Evolutionary conservation across 2,329 filamentous ascomycete genomes (phyloP).

Genomic region (Aspergillus chevalieri): DNA sequence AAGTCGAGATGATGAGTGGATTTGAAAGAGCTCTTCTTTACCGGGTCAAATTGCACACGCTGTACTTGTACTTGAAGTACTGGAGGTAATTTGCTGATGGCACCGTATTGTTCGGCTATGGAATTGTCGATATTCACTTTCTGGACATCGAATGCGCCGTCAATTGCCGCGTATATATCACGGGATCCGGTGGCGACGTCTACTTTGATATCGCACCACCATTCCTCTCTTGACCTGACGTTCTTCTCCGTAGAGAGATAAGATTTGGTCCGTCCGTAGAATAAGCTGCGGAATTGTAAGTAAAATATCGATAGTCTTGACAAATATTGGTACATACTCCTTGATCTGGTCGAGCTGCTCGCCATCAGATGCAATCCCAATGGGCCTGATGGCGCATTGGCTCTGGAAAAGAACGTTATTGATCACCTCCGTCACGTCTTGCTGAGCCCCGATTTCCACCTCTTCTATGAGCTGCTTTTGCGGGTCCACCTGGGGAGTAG

Average conservation of each 20-base stretch:
- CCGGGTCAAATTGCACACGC: constrained; percentile 65
- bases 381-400: constrained; percentile 76
- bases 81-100: constrained; percentile 71
- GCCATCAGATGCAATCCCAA: constrained; percentile 58
- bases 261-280: constrained; percentile 44
- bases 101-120: constrained; percentile 58
- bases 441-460: constrained; percentile 63
- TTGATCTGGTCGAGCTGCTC: constrained; percentile 79
- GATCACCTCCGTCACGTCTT: constrained; percentile 95
- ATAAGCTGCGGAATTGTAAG: constrained; percentile 34
- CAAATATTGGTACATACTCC: constrained; percentile 36
- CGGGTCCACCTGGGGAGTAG: constrained; percentile 29
- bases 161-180: constrained; percentile 76
- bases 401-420: constrained; percentile 85
- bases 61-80: constrained; percentile 87
- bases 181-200: constrained; percentile 52
- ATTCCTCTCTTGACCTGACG: constrained; percentile 48
- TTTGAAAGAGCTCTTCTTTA: constrained; percentile 57
- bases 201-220: constrained; percentile 59
- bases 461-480: constrained; percentile 40
- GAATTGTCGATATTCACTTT: constrained; percentile 61
- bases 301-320: background rate
- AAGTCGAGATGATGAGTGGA: constrained; percentile 72
- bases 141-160: constrained; percentile 77
- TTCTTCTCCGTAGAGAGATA: constrained; percentile 42